Evolutionary conservation across 345 rosid species (phyloP), one percentile per base, ranked within the genome.

Genomic region (Mallotus nudiflorus): DNA sequence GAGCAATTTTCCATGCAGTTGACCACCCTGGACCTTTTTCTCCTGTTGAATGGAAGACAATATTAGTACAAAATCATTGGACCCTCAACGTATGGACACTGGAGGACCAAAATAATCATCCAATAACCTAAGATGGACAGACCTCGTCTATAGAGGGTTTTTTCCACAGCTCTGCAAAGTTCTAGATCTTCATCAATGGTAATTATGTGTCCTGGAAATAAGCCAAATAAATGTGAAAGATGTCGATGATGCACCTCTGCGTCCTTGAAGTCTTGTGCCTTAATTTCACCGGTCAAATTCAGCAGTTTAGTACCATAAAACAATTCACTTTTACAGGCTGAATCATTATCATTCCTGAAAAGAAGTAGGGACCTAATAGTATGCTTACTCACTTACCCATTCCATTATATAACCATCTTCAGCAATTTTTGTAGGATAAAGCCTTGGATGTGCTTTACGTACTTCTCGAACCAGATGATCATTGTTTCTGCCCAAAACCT

Each of bases 11-110:
- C 99, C 99, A 92, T 0, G 85, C 71, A 54, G 89, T 92, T 53
- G 97, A 95, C 99, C 97, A 95, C 52, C 97, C 97, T 42, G 97
- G 97, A 54, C 96, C 98, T 40, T 88, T 90, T 74, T 87, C 97
- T 70, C 99, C 99, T 95, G 87, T 73, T 64, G 22, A 48, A 45
- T 18, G 3, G n/a, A 15, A 8, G 10, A 44, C 15, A 56, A 44
- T 24, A 24, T 25, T 10, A 46, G 64, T 37, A 39, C 40, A 55
- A 72, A 25, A 31, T 25, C 5, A 14, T 9, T 16, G 13, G 29
- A 25, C 31, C 55, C 66, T 5, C 15, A 40, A 42, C 39, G 46
- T 20, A 24, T 9, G 49, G 37, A 20, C n/a, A 64, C 54, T 53
- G 49, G 14, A 22, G 18, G 35, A 40, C 19, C 46, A 37, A 51